Percentiles rank a stretch among this genome's conserved stretches.
These are phyloP conservation scores for Trichoderma gamsii DNA, from an alignment of 495 filamentous ascomycete species.

Conservation along the genomic window DNA sequence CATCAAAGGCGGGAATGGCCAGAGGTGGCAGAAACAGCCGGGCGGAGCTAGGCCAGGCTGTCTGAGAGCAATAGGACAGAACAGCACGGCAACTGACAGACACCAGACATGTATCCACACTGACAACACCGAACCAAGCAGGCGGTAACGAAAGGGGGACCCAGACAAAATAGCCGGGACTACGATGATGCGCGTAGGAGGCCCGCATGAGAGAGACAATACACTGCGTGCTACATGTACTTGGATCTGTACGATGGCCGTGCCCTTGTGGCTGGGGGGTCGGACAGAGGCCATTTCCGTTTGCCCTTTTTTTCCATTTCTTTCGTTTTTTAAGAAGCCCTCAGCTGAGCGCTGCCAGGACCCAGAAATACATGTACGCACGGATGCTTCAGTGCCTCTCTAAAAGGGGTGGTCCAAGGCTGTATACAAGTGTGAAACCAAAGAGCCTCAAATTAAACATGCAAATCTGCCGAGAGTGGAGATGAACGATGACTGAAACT, in stretches of 20 bases:
- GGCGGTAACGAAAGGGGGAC: slow-evolving; percentile 7
- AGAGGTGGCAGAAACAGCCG: not conserved
- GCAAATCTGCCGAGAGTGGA: too few relatives aligned
- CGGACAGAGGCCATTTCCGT: not conserved
- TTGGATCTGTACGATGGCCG: not conserved
- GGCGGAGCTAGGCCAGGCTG: not conserved
- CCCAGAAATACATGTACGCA: too few relatives aligned
- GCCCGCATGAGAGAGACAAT: not conserved
- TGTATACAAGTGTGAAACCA: too few relatives aligned
- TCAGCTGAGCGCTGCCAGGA: too few relatives aligned
- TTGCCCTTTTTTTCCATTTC: not conserved
- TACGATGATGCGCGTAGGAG: not conserved
- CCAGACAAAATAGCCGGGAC: not conserved
- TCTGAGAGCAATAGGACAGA: not conserved
- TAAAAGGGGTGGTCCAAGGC: too few relatives aligned
- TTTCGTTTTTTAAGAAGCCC: not conserved
- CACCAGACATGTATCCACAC: too few relatives aligned
- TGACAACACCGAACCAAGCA: slow-evolving; percentile 1
- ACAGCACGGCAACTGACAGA: not conserved
- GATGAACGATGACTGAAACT: not conserved
- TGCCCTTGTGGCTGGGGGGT: not conserved
- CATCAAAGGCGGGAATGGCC: not conserved
- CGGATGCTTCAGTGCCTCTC: too few relatives aligned
- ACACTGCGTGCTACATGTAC: not conserved
- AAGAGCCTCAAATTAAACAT: too few relatives aligned